phyloP scores from a whole-genome alignment of 371 early-diverging fungal genomes.

The Mucor racemosus region DNA sequence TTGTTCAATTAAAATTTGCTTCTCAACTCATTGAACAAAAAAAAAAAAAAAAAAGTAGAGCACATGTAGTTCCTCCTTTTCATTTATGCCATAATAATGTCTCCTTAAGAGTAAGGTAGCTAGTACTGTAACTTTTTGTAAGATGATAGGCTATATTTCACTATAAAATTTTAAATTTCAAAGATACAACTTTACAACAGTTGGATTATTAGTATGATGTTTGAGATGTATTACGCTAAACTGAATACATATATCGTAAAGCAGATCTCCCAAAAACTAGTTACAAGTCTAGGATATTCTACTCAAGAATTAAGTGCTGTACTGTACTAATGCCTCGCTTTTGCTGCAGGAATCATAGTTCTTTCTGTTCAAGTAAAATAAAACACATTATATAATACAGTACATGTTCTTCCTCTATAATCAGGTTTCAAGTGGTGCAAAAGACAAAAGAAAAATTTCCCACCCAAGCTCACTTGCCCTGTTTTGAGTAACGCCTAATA shows the following conservation, averaged over 20 bases:
- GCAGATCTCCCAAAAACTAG: no score
- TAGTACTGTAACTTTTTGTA: constrained; percentile 1
- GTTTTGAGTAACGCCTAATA: background rate
- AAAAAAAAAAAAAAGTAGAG: background rate
- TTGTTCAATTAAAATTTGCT: background rate
- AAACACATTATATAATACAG: background rate
- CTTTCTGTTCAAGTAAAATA: no score
- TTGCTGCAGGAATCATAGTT: no score
- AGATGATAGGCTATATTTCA: background rate
- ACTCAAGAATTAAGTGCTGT: no score
- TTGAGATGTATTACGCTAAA: no score
- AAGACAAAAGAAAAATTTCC: background rate
- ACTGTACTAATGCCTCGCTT: no score
- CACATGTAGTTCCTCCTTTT: background rate
- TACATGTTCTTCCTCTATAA: background rate
- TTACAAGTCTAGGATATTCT: no score
- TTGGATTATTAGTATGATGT: no score
- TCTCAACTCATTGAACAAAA: background rate
- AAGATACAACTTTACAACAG: background rate
- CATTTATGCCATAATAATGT: background rate
- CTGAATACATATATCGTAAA: no score
- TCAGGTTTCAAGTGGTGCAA: constrained; percentile 6
- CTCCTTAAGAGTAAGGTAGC: background rate
- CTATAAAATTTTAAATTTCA: background rate
- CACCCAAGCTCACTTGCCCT: background rate